phyloP scores from a whole-genome alignment of 495 filamentous ascomycete species.

The Penicillium soppii region DNA sequence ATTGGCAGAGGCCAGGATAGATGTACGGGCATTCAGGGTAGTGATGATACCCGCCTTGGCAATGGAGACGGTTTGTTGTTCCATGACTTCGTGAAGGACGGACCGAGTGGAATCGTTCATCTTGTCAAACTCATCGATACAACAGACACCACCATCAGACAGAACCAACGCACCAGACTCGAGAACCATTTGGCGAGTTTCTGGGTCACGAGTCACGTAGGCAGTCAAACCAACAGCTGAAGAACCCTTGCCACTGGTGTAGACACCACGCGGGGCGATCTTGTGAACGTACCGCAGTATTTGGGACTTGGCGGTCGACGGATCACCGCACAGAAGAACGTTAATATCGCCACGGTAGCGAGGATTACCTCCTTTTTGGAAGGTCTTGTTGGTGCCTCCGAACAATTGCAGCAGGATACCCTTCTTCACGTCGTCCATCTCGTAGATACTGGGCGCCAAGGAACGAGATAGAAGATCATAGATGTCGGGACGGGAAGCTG shows the following conservation, averaged over 20 bases:
- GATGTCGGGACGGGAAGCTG: slow-evolving; percentile 78
- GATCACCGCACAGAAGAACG: slow-evolving; percentile 92
- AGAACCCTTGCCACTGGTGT: slow-evolving; percentile 95
- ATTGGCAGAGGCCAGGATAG: slow-evolving; percentile 93
- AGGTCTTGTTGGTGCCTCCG: slow-evolving; percentile 97
- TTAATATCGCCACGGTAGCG: slow-evolving; percentile 98
- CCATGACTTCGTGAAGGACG: slow-evolving; percentile 98
- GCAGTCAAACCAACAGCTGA: slow-evolving; percentile 98
- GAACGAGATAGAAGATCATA: slow-evolving; percentile 94
- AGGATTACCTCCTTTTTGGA: slow-evolving; percentile 93
- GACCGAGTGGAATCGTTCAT: slow-evolving; percentile 96
- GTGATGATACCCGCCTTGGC: slow-evolving; percentile 99
- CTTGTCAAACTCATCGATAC: slow-evolving; percentile 99
- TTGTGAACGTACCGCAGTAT: slow-evolving; percentile 92
- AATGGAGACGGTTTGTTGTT: slow-evolving; percentile 98
- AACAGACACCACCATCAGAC: slow-evolving; percentile 95
- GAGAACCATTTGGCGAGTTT: slow-evolving; percentile 91
- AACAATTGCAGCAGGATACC: slow-evolving; percentile 95
- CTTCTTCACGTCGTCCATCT: slow-evolving; percentile 99
- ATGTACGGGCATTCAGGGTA: slow-evolving; percentile 91
- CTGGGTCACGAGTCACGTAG: slow-evolving; percentile 92
- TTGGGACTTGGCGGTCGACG: slow-evolving; percentile 95
- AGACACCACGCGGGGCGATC: slow-evolving; percentile 95
- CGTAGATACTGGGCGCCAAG: slow-evolving; percentile 90
- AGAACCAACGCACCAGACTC: slow-evolving; percentile 95